Conservation (phyloP, 345 rosid genomes). For the Citrus australasica region DNA sequence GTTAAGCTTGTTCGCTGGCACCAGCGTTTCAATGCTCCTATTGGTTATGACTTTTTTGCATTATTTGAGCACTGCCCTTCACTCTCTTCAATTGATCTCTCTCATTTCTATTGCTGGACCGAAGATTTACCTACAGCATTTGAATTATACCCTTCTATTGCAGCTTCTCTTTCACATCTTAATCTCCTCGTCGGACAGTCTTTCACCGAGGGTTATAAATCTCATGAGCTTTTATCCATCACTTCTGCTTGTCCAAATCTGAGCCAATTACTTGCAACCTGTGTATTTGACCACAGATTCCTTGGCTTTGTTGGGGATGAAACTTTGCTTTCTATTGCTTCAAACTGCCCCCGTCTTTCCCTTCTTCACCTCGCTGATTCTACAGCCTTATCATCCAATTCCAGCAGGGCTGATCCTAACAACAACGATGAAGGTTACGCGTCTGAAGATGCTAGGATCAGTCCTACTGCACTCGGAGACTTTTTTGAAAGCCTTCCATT, state of each 20-base stretch:
- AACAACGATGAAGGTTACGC: constrained; percentile 31
- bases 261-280: constrained; percentile 47
- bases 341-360: constrained; percentile 57
- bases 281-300: constrained; percentile 77
- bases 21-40: constrained; percentile 42
- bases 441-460: constrained; percentile 58
- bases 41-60: constrained; percentile 53
- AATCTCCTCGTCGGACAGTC: constrained; percentile 70
- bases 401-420: constrained; percentile 33
- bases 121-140: constrained; percentile 85
- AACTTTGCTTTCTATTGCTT: constrained; percentile 62
- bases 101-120: constrained; percentile 83
- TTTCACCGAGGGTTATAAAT: constrained; percentile 69
- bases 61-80: constrained; percentile 47
- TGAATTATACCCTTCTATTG: constrained; percentile 37
- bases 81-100: constrained; percentile 55
- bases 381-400: constrained; percentile 28
- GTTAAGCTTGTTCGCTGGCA: constrained; percentile 90
- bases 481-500: constrained; percentile 47
- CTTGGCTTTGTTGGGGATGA: constrained; percentile 70
- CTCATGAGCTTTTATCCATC: constrained; percentile 56
- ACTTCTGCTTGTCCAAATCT: constrained; percentile 62
- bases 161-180: constrained; percentile 43
- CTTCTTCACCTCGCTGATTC: constrained; percentile 71
- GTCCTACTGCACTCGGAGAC: constrained; percentile 26